Evolutionary conservation across 768 basidiomycete species (phyloP), one percentile per base, ranked within the genome.

Genomic region (Lactarius hatsudake): DNA sequence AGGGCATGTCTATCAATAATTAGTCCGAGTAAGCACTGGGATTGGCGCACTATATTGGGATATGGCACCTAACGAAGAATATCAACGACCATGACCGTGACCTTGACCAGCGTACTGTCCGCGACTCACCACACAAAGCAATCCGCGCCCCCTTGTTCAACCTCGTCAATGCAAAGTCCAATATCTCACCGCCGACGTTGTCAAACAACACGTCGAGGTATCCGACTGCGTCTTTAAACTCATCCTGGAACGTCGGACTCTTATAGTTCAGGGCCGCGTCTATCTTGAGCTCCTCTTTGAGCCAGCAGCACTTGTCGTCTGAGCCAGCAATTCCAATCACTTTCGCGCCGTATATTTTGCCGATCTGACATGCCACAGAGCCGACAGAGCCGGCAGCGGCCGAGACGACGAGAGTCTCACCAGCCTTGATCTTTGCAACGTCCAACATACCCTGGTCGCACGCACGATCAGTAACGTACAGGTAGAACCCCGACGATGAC

Each of bases 361-460:
- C 94, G 23, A 95, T 81, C 71, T 95, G 94, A 76, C 93, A 94
- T 15, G 81, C 91, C 64, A 93, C 76, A 12, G 87, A 84, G n/a
- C 94, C 93, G 12, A 93, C 91, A 1, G 94, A 88, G 12, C 95
- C 96, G 10, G 96, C 96, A 2, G 96, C 96, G 23, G 94, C 96
- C 0, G 93, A 93, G 13, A 89, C 89, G 28, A 98, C 83, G 59
- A 96, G 84, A 0, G 85, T 91, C 67, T 98, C 94, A 15, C 94
- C 94, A 0, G 87, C 76, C 75, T 96, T 91, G 72, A 96, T 76
- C 67, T 91, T 76, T 18, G 88, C 93, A 56, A 96, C 81, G 59
- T 93, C 91, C 75, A 86, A 81, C 34, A 98, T 81, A 10, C 96
- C 95, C 94, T 94, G 61, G 57, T 45, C 43, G 8, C 32, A 32